phyloP scores from a whole-genome alignment of 2,329 filamentous ascomycete species.

The Verruconis gallopava region DNA sequence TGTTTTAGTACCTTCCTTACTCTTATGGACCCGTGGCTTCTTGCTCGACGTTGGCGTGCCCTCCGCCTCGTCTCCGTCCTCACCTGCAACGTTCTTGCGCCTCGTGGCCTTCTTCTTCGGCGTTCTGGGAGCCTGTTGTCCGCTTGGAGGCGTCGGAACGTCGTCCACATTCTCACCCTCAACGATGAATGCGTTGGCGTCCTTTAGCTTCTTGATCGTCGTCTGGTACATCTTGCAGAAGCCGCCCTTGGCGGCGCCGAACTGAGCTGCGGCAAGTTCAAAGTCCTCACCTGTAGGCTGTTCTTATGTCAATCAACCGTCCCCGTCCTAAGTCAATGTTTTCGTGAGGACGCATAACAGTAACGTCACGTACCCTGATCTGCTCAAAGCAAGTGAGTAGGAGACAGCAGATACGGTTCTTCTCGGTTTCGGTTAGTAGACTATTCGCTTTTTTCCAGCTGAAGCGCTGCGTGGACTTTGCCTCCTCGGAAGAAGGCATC shows the following conservation, averaged over 20 bases:
- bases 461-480: not conserved
- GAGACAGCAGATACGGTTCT: conserved; percentile 2
- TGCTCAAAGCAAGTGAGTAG: conserved; percentile 3
- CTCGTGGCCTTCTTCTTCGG: conserved; percentile 5
- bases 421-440: conserved; percentile 7
- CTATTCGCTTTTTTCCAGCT: conserved; percentile 4
- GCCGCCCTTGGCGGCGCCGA: conserved; percentile 5
- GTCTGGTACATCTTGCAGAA: conserved; percentile 6
- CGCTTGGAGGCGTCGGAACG: not conserved
- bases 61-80: not conserved
- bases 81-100: conserved; percentile 3
- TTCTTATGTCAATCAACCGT: not conserved
- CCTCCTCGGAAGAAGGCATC: too few relatives aligned
- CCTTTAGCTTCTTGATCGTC: conserved; percentile 7
- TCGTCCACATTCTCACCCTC: not conserved
- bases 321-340: too few relatives aligned
- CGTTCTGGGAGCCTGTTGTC: not conserved
- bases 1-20: too few relatives aligned
- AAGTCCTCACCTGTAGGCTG: conserved; percentile 3
- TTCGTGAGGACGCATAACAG: too few relatives aligned
- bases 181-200: not conserved
- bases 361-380: not conserved
- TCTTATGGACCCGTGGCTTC: not conserved
- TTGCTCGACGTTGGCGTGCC: not conserved
- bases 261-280: conserved; percentile 2